Evolutionary conservation across 257 asterid genomes (phyloP).

Genomic region (Primulina huaijiensis): DNA sequence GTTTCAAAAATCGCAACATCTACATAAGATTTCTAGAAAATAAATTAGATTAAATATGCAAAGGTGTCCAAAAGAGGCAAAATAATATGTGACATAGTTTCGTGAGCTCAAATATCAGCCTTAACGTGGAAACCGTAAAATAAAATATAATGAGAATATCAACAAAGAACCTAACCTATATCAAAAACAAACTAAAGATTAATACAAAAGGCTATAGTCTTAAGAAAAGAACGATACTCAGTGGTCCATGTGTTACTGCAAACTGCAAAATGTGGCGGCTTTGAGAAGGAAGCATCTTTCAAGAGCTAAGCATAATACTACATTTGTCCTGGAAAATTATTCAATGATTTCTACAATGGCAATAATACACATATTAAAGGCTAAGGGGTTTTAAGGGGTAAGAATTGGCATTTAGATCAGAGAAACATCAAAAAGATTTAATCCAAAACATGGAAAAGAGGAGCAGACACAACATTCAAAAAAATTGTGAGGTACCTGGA

Average conservation of each 20-base stretch:
- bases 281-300: constrained; percentile 10
- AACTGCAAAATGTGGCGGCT: neutral
- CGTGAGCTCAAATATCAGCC: neutral
- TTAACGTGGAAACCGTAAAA: neutral
- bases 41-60: neutral
- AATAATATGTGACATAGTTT: neutral
- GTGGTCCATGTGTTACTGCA: too few species aligned
- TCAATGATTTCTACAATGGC: neutral
- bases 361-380: constrained; percentile 6
- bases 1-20: too few species aligned
- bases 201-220: too few species aligned
- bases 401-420: neutral
- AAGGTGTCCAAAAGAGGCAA: neutral
- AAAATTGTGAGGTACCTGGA: constrained; percentile 58
- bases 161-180: too few species aligned
- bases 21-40: neutral
- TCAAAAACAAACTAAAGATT: too few species aligned
- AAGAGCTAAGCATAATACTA: neutral
- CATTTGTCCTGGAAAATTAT: constrained; percentile 3
- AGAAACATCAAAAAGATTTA: neutral
- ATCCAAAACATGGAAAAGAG: constrained; percentile 13
- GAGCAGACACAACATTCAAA: constrained; percentile 22
- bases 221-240: too few species aligned
- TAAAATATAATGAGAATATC: too few species aligned
- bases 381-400: neutral